Conservation (phyloP, 495 filamentous ascomycete species). For the Talaromyces borbonicus region DNA sequence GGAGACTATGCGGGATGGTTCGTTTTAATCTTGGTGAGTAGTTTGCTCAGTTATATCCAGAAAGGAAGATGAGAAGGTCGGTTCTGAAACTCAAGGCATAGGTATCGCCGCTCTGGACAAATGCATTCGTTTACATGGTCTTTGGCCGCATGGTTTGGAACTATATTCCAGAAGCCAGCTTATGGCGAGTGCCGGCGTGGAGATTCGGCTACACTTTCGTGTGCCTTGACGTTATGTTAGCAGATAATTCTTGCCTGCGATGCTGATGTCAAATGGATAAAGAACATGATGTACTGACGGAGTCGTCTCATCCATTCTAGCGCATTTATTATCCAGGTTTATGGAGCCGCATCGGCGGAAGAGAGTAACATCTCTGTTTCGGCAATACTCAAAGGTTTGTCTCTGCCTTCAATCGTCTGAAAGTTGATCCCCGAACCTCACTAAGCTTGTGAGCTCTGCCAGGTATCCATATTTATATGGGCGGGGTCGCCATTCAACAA, state of each 20-base stretch:
- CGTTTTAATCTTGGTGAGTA: slow-evolving; percentile 16
- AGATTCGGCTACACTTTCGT: slow-evolving; percentile 50
- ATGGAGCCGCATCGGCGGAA: slow-evolving; percentile 8
- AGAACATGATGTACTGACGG: neutral
- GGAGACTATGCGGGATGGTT: slow-evolving; percentile 19
- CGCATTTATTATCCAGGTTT: slow-evolving; percentile 15
- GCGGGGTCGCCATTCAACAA: slow-evolving; percentile 41
- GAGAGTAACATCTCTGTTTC: slow-evolving; percentile 10
- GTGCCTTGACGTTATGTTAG: slow-evolving; percentile 42
- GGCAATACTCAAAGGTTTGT: slow-evolving; percentile 17
- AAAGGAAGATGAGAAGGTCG: too few relatives aligned
- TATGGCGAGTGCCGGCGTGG: slow-evolving; percentile 39
- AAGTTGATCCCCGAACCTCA: neutral
- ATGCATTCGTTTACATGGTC: slow-evolving; percentile 61
- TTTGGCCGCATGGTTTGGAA: slow-evolving; percentile 53
- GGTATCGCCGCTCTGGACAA: slow-evolving; percentile 33
- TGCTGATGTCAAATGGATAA: too few relatives aligned
- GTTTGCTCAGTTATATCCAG: too few relatives aligned
- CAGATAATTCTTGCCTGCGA: too few relatives aligned
- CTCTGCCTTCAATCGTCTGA: neutral
- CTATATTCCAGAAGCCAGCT: slow-evolving; percentile 36
- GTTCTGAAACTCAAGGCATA: neutral
- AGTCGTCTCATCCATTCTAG: slow-evolving; percentile 4
- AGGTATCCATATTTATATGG: slow-evolving; percentile 37
- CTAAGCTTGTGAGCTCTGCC: neutral